A percentile compares a stretch with the other conserved stretches of the same genome.
Evolutionary conservation across 1,284 basidiomycete species (phyloP).

Genomic region (Sporisorium sorghi): DNA sequence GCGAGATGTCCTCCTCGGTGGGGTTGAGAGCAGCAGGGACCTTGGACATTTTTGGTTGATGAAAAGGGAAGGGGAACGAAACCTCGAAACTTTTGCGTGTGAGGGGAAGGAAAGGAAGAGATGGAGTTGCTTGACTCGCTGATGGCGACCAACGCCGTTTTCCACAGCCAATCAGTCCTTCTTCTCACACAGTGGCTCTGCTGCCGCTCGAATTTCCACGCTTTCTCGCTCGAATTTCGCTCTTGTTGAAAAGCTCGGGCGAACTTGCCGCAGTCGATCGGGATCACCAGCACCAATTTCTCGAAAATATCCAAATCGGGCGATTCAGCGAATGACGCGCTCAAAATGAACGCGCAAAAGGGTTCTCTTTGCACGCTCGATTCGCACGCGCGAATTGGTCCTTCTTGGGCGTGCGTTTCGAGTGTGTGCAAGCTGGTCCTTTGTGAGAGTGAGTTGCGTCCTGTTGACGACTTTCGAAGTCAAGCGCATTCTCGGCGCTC

Average conservation of each 20-base stretch:
- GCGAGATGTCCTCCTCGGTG: conserved; percentile 96
- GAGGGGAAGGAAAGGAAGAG: conserved; percentile 32
- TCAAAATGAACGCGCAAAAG: too few relatives aligned
- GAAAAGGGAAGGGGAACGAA: conserved; percentile 24
- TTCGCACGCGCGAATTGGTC: too few relatives aligned
- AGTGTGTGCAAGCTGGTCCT: too few relatives aligned
- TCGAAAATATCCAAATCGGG: conserved; percentile 10
- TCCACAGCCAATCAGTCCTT: neutral
- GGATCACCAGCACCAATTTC: neutral
- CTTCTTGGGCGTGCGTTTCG: too few relatives aligned
- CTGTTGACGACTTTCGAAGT: too few relatives aligned
- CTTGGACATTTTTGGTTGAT: conserved; percentile 73
- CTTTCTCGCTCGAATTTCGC: neutral
- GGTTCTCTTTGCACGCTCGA: too few relatives aligned
- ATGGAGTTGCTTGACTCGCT: conserved; percentile 14
- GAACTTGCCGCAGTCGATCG: conserved; percentile 49
- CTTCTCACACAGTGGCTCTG: conserved; percentile 5
- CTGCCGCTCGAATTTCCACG: too few relatives aligned
- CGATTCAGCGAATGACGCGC: conserved; percentile 14
- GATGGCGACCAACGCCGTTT: conserved; percentile 24
- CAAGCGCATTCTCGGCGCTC: too few relatives aligned
- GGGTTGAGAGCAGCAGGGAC: conserved; percentile 90
- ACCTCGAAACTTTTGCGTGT: conserved; percentile 58
- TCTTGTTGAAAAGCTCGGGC: conserved; percentile 12
- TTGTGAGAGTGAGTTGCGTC: too few relatives aligned